Base-by-base conservation (phyloP, 371 early-diverging fungal genomes). In the Rhizomucor pusillus region DNA sequence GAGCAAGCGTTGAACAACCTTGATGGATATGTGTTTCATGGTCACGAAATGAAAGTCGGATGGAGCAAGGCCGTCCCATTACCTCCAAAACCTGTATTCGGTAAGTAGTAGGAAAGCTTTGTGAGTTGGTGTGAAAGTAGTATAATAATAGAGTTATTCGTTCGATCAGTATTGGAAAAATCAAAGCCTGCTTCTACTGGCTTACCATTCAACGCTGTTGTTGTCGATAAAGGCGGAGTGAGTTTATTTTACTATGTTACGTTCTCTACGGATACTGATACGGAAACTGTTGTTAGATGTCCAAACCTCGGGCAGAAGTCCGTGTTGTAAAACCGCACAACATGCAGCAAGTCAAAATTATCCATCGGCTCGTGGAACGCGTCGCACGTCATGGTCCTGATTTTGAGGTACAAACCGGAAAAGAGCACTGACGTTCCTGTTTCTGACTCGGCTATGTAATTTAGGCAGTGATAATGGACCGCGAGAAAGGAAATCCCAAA, bases 31-130 rank as follows among this genome's bases (percentile, higher is more conserved):
- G 77, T 71, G 4, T 46, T 97, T 4, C 57, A 79, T 33, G 92
- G 88, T 0, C 71, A 80, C 54, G 39, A 61, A 1, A 66, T 93
- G 70, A 76, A 85, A 29, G 87, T 94, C 9, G 90, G 89, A 13
- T 97, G 97, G 97, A 93, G 95, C 10, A 94, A 93, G 63, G 81
- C 90, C 4, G 89, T 95, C 9, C 75, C 89, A 2, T 55, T 96
- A 22, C 97, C 97, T 0, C 59, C 77, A 0, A 60, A 82, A 47
- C 95, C 97, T 4, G 71, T 91, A 5, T 94, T 79, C 71, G 93
- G 88, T 85, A 76, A 35, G 65, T 50, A 29, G 5, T 3, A 7
- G 29, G 7, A 5, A 29, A 29, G n/a, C 7, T 2, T 24, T 0
- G 34, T 5, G 39, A 13, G 18, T 12, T 5, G 29, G 29, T 16